phyloP scores from a whole-genome alignment of 2,329 filamentous ascomycete species.

The Graphiopsis chlorocephala region DNA sequence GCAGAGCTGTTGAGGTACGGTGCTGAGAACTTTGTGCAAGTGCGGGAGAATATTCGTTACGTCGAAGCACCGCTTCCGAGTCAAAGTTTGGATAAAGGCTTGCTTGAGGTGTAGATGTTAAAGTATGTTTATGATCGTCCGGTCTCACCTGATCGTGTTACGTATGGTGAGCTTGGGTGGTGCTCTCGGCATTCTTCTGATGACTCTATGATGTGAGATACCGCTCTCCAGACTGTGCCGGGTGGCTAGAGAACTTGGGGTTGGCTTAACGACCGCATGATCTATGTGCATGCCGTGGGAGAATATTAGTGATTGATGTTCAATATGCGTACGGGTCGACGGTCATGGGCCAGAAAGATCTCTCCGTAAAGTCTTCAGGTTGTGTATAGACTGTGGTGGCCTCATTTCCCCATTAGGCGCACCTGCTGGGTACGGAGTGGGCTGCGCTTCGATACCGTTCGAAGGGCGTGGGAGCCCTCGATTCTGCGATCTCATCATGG shows the following conservation, averaged over 20 bases:
- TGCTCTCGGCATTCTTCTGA: too few relatives aligned
- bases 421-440: neutral
- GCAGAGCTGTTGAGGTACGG: conserved; percentile 33
- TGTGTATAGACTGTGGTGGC: neutral
- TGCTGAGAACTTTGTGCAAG: conserved; percentile 32
- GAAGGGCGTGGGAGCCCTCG: neutral
- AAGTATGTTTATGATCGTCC: neutral
- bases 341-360: neutral
- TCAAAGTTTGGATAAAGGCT: conserved; percentile 8
- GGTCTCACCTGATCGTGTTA: neutral
- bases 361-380: neutral
- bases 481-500: neutral
- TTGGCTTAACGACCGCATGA: neutral
- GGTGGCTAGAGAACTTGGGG: neutral
- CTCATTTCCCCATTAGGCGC: neutral
- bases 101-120: neutral
- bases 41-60: conserved; percentile 16
- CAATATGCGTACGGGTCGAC: neutral
- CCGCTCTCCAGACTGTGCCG: too few relatives aligned
- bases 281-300: neutral
- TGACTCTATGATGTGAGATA: too few relatives aligned
- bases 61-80: conserved; percentile 9
- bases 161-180: neutral
- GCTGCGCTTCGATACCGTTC: neutral
- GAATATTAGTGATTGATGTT: neutral